Evolutionary conservation across 345 rosid genomes (phyloP).

Genomic region (Cardamine chenopodiifolia): DNA sequence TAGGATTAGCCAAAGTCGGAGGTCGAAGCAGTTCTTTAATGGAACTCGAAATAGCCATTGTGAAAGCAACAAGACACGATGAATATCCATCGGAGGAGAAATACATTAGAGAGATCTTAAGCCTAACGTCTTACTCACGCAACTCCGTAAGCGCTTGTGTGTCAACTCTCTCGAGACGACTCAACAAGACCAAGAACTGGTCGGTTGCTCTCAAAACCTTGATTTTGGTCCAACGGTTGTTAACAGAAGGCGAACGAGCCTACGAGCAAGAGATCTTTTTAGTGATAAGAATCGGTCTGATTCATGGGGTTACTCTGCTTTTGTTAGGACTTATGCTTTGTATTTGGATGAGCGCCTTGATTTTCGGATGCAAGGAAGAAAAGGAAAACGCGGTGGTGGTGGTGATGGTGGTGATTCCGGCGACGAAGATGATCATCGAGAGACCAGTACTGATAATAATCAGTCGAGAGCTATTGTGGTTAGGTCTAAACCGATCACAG

Average conservation of each 20-base stretch:
- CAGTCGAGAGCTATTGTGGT: conserved; percentile 23
- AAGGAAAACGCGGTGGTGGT: conserved; percentile 48
- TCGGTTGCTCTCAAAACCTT: conserved; percentile 80
- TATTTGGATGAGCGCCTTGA: conserved; percentile 82
- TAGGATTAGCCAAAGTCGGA: conserved; percentile 76
- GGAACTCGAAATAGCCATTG: conserved; percentile 36
- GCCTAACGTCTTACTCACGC: conserved; percentile 69
- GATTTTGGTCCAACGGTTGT: conserved; percentile 61
- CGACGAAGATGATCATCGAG: conserved; percentile 49
- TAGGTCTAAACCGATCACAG: conserved; percentile 51
- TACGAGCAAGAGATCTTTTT: conserved; percentile 83
- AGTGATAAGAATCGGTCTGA: conserved; percentile 55
- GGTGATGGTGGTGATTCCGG: conserved; percentile 11
- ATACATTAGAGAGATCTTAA: conserved; percentile 38
- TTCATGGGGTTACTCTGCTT: conserved; percentile 85
- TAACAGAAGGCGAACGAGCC: conserved; percentile 63
- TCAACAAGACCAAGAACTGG: conserved; percentile 58
- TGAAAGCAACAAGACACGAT: conserved; percentile 81
- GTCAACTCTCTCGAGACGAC: conserved; percentile 56
- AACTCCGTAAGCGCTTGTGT: conserved; percentile 59
- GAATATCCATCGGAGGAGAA: conserved; percentile 82
- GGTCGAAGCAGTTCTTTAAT: conserved; percentile 34
- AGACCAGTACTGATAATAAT: neutral
- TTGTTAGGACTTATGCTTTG: conserved; percentile 70
- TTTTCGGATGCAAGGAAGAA: conserved; percentile 60